Evolutionary conservation across 371 early-diverging fungal genomes (phyloP).

Genomic region (Mucor irregularis): DNA sequence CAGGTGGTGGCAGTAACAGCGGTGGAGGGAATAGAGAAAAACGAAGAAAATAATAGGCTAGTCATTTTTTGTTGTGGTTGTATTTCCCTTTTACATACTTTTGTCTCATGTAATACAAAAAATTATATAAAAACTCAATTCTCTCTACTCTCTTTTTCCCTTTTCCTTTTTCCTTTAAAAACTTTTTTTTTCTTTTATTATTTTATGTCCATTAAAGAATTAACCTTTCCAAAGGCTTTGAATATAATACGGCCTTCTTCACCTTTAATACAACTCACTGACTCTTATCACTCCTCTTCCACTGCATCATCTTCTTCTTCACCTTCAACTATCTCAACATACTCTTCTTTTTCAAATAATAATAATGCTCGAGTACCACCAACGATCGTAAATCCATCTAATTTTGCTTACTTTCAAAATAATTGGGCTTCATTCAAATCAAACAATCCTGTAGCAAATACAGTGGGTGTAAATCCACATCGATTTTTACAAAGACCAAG

Average conservation of each 20-base stretch:
- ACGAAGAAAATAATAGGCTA: constrained; percentile 14
- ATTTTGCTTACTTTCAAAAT: constrained; percentile 20
- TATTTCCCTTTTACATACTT: not conserved
- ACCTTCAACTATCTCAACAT: constrained; percentile 21
- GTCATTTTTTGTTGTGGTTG: no score
- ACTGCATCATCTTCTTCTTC: constrained; percentile 26
- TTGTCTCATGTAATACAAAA: not conserved
- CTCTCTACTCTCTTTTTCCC: not conserved
- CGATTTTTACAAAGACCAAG: constrained; percentile 29
- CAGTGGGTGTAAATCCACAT: constrained; percentile 28
- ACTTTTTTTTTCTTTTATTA: not conserved
- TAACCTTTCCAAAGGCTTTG: constrained; percentile 31
- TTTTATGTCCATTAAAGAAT: constrained; percentile 26
- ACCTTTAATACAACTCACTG: constrained; percentile 10
- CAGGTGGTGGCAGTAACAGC: no score
- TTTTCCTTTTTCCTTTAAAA: constrained; percentile 3
- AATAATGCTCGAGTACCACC: constrained; percentile 17
- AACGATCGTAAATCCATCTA: constrained; percentile 22
- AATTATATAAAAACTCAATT: not conserved
- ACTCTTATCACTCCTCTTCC: constrained; percentile 26
- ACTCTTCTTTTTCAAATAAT: constrained; percentile 15
- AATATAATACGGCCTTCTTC: constrained; percentile 34
- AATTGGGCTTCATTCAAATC: constrained; percentile 16
- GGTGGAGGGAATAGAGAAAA: constrained; percentile 26
- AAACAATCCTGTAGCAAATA: constrained; percentile 7